These are phyloP conservation scores for Tuber brumale DNA, from an alignment of 495 filamentous ascomycete species.

Conservation along the genomic window DNA sequence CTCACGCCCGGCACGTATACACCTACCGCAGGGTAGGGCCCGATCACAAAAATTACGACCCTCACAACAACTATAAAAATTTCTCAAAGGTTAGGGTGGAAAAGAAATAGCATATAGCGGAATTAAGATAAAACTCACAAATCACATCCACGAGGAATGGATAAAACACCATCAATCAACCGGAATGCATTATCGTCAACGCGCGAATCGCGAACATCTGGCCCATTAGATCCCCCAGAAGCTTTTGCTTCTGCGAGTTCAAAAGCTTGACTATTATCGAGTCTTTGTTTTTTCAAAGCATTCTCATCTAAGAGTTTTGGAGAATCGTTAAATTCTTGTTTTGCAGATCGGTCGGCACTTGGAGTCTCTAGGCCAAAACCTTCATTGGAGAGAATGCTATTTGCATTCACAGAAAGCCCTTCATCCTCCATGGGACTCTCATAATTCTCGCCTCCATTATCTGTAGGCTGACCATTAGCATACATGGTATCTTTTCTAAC, in stretches of 20 bases:
- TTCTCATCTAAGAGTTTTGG: background rate
- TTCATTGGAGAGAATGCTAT: background rate
- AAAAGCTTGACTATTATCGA: background rate
- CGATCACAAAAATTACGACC: background rate
- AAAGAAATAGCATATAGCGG: background rate
- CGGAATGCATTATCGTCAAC: background rate
- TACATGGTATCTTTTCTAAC: background rate
- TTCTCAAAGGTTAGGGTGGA: background rate
- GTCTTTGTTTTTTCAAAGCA: background rate
- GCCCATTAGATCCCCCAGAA: background rate
- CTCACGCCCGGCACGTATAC: background rate
- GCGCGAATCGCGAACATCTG: background rate
- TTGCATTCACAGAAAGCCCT: background rate
- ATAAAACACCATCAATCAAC: background rate
- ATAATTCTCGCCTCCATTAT: background rate
- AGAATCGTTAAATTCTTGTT: background rate
- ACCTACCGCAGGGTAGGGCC: background rate
- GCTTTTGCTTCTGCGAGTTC: background rate
- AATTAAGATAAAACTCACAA: background rate
- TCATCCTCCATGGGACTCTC: background rate
- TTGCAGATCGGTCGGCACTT: background rate
- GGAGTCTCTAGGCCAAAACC: background rate
- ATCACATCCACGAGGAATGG: background rate
- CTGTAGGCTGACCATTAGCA: background rate
- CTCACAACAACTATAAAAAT: background rate